Percentiles rank a stretch among this genome's conserved stretches.
Evolutionary conservation across 192 early-diverging fungal genomes (phyloP).

Genomic region (Mortierella hygrophila): DNA sequence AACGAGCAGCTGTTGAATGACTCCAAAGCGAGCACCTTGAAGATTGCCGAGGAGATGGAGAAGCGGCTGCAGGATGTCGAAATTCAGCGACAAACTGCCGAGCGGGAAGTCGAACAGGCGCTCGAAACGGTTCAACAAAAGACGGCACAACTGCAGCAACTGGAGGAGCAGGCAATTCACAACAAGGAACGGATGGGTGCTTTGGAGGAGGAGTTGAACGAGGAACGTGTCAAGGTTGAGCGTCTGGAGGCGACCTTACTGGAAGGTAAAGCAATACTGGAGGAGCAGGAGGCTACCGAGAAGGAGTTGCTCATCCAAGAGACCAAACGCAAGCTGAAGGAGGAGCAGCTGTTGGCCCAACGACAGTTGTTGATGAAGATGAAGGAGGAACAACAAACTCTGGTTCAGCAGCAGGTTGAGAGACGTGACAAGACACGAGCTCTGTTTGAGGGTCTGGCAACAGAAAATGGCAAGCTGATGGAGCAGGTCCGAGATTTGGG

Average conservation of each 20-base stretch:
- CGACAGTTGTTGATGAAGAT: slow-evolving; percentile 39
- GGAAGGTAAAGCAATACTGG: slow-evolving; percentile 22
- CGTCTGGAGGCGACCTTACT: slow-evolving; percentile 21
- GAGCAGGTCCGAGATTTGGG: slow-evolving; percentile 50
- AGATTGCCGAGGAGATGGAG: slow-evolving; percentile 53
- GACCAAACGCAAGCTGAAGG: slow-evolving; percentile 38
- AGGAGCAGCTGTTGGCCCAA: slow-evolving; percentile 40
- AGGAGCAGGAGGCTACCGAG: slow-evolving; percentile 29
- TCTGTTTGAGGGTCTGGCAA: slow-evolving; percentile 46
- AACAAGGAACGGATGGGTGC: slow-evolving; percentile 28
- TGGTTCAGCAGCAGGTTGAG: slow-evolving; percentile 28
- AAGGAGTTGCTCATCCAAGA: slow-evolving; percentile 24
- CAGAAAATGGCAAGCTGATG: slow-evolving; percentile 53
- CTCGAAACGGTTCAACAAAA: slow-evolving; percentile 43
- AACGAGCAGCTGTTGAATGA: slow-evolving; percentile 45
- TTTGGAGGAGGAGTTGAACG: slow-evolving; percentile 28
- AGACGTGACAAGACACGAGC: slow-evolving; percentile 41
- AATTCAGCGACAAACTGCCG: slow-evolving; percentile 33
- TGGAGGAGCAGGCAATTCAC: slow-evolving; percentile 20
- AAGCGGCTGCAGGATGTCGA: slow-evolving; percentile 46
- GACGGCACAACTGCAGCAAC: slow-evolving; percentile 28
- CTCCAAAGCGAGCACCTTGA: slow-evolving; percentile 29
- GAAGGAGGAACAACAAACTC: slow-evolving; percentile 46
- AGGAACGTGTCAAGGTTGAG: slow-evolving; percentile 38
- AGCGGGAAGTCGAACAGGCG: slow-evolving; percentile 36